A percentile compares a stretch with the other conserved stretches of the same genome.
These are phyloP conservation scores for Boletus subparvulus DNA, from an alignment of 768 basidiomycete species.

Conservation along the genomic window DNA sequence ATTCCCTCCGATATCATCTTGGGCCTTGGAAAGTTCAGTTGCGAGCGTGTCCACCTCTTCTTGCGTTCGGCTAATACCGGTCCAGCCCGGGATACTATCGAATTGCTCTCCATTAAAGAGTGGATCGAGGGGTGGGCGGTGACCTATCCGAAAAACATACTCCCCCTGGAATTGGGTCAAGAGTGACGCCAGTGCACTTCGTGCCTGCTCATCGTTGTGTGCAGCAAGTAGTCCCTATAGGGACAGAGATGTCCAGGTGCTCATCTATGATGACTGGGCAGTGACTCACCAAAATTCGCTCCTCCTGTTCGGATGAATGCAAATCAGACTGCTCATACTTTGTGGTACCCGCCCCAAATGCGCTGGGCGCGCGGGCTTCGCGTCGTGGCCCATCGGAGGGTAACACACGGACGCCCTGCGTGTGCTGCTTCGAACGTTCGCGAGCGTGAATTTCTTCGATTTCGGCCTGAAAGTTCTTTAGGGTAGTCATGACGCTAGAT, in stretches of 20 bases:
- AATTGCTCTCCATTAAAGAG: slow-evolving; percentile 55
- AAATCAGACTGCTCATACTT: background rate
- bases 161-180: slow-evolving; percentile 72
- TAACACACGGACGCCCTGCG: slow-evolving; percentile 16
- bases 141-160: slow-evolving; percentile 71
- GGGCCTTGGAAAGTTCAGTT: slow-evolving; percentile 44
- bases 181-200: slow-evolving; percentile 62
- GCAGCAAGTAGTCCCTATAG: slow-evolving; percentile 43
- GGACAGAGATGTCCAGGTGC: background rate
- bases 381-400: slow-evolving; percentile 41
- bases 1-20: slow-evolving; percentile 81
- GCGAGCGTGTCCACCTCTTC: slow-evolving; percentile 53
- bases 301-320: slow-evolving; percentile 18
- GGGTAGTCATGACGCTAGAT: slow-evolving; percentile 28
- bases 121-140: slow-evolving; percentile 55
- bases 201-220: slow-evolving; percentile 52
- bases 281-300: slow-evolving; percentile 16
- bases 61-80: slow-evolving; percentile 48
- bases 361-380: slow-evolving; percentile 38
- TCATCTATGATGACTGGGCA: background rate
- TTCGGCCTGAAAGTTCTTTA: slow-evolving; percentile 56
- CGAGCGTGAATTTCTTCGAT: slow-evolving; percentile 75
- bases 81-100: slow-evolving; percentile 51
- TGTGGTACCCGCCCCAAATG: background rate
- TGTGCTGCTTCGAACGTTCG: slow-evolving; percentile 64